Evolutionary conservation across 805 yeast genomes (phyloP).

Genomic region (Candida jianshihensis): DNA sequence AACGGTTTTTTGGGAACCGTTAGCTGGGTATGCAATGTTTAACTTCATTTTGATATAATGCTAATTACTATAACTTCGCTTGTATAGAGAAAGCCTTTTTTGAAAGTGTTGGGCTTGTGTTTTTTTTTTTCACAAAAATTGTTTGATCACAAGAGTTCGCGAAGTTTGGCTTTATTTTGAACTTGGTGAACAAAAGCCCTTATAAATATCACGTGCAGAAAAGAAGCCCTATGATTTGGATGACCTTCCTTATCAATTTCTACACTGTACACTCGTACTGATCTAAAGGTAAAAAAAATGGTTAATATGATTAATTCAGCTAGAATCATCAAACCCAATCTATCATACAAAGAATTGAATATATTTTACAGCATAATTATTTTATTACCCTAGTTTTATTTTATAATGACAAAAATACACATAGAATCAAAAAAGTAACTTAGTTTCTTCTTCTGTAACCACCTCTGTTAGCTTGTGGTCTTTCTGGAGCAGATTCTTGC

Average conservation of each 20-base stretch:
- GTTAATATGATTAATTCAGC: too few species aligned
- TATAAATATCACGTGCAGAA: too few species aligned
- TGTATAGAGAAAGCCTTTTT: not conserved
- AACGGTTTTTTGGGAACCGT: constrained; percentile 98
- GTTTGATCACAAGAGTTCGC: not conserved
- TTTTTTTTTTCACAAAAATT: not conserved
- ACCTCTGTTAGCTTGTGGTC: constrained; percentile 51
- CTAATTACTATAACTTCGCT: not conserved
- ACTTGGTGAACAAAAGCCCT: too few species aligned
- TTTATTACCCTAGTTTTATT: constrained; percentile 12
- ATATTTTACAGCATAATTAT: not conserved
- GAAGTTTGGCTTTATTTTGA: too few species aligned
- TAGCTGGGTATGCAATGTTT: constrained; percentile 99
- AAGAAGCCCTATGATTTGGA: too few species aligned
- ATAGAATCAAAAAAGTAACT: constrained; percentile 10
- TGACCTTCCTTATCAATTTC: too few species aligned
- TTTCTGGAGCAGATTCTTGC: constrained; percentile 85
- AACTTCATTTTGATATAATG: constrained; percentile 28
- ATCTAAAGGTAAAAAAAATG: too few species aligned
- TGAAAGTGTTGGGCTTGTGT: not conserved
- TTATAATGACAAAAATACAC: constrained; percentile 18
- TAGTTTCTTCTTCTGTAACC: constrained; percentile 29
- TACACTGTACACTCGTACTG: too few species aligned
- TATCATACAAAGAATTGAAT: not conserved
- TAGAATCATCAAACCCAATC: too few species aligned